Base-by-base conservation (phyloP, 1,139 yeast genomes). In the Hansenula anomala region DNA sequence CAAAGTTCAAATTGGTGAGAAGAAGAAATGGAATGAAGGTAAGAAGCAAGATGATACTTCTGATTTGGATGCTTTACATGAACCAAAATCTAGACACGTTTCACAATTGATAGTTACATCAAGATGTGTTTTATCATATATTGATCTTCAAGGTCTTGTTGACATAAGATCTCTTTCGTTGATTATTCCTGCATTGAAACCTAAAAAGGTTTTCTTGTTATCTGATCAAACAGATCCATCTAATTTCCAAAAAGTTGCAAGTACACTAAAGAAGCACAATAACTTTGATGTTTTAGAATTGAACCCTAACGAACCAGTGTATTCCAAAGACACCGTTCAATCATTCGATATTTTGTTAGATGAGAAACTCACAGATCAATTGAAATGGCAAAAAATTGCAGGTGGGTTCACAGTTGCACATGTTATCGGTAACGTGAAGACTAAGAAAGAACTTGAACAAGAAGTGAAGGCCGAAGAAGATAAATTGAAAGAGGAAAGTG, bases 321-420 rank as follows among this genome's bases (percentile, higher is more conserved):
- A 70, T 35, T 70, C 84, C n/a, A 81, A 84, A 16, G 74, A 78
- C 28, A 72, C 74, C 6, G 65, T 80, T 24, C 80, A 80, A 45
- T 78, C 90, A 20, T 81, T 81, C 44, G 89, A 84, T 52, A 75
- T 90, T 26, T 69, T 80, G 39, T 64, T 92, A 32, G 90, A 88
- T 45, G 84, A 83, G 17, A 70, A 71, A 11, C 63, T 92, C 34
- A 76, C 78, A n/a, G 67, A 69, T 20, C 62, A 69, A 19, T 67
- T 92, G 42, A 73, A 75, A 42, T 92, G 98, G 98, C 96, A 90
- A 57, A 75, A 74, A 45, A 80, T 85, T 43, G 80, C 86, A 32
- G 90, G 88, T 30, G 87, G 87, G 30, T 86, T 82, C 56, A 72
- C 84, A 16, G 81, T 92, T 28, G 92, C 97, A 0, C 94, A 87